Percentiles rank a stretch among this genome's conserved stretches.
phyloP scores from a whole-genome alignment of 2,329 filamentous ascomycete genomes.

The Penicillium rolfsii region DNA sequence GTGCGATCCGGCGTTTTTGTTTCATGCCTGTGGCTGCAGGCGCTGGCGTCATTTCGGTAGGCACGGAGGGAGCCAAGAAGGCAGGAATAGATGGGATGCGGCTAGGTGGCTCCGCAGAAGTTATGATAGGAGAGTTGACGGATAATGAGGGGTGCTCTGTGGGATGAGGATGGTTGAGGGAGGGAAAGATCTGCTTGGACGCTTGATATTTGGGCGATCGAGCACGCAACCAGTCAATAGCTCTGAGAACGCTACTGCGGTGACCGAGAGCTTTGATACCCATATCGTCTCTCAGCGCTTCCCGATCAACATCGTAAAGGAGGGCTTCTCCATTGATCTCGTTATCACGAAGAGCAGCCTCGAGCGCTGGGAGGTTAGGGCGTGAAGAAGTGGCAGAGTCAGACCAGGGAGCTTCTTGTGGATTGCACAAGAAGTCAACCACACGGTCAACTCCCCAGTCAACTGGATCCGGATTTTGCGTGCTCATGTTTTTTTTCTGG shows the following conservation, averaged over 20 bases:
- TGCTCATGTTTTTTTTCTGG: constrained; percentile 28
- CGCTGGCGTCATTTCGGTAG: neutral
- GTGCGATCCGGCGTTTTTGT: constrained; percentile 8
- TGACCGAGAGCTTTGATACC: constrained; percentile 62
- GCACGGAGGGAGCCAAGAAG: neutral
- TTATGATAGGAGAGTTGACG: neutral
- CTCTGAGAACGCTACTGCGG: constrained; percentile 60
- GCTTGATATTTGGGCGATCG: constrained; percentile 56
- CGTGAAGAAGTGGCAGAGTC: constrained; percentile 42
- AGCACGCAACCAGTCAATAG: constrained; percentile 60
- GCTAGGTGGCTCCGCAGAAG: neutral
- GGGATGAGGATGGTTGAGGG: neutral
- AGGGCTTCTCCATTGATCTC: constrained; percentile 68
- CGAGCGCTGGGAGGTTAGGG: constrained; percentile 59
- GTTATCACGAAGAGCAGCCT: constrained; percentile 61
- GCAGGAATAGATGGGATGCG: neutral
- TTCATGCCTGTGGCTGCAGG: neutral
- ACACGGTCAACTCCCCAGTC: constrained; percentile 72
- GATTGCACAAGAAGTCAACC: constrained; percentile 65
- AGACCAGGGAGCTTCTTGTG: constrained; percentile 50
- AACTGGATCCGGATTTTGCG: constrained; percentile 65
- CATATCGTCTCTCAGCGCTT: constrained; percentile 58
- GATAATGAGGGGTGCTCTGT: neutral
- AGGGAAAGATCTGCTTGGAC: neutral
- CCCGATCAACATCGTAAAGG: constrained; percentile 59